Conservation (phyloP, 441 rosid species). For the California macrophylla region DNA sequence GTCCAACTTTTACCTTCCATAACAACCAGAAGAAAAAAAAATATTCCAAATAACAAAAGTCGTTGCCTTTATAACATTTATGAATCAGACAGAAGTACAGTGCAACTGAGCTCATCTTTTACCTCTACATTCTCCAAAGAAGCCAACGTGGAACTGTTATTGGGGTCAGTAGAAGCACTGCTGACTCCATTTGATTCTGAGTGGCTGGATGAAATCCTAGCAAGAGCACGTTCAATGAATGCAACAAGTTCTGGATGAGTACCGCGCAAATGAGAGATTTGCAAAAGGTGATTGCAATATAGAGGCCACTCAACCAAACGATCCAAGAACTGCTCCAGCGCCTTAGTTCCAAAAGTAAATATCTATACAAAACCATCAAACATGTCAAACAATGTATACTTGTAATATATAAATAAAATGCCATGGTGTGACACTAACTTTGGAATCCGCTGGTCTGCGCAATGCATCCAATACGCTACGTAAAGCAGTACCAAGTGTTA, state of each 20-base stretch:
- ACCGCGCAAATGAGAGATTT: constrained; percentile 88
- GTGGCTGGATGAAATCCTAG: constrained; percentile 78
- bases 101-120: neutral
- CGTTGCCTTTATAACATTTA: neutral
- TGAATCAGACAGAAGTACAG: neutral
- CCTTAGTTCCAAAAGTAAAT: constrained; percentile 95
- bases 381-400: constrained; percentile 10
- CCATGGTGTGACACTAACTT: constrained; percentile 35
- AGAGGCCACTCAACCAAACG: constrained; percentile 98
- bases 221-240: constrained; percentile 79
- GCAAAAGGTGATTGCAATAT: constrained; percentile 94
- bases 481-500: constrained; percentile 84
- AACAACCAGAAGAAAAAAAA: neutral
- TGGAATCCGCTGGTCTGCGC: constrained; percentile 96
- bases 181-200: constrained; percentile 53
- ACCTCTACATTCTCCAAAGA: constrained; percentile 68
- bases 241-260: constrained; percentile 83
- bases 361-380: constrained; percentile 44
- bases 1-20: neutral
- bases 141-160: constrained; percentile 42
- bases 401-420: neutral
- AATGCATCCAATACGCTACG: constrained; percentile 94
- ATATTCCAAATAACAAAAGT: neutral
- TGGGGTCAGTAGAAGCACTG: constrained; percentile 37
- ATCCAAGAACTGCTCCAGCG: constrained; percentile 93